Evolutionary conservation across 2,329 filamentous ascomycete species (phyloP), one percentile per base, ranked within the genome.

Genomic region (Ceratocystis smalleyi): DNA sequence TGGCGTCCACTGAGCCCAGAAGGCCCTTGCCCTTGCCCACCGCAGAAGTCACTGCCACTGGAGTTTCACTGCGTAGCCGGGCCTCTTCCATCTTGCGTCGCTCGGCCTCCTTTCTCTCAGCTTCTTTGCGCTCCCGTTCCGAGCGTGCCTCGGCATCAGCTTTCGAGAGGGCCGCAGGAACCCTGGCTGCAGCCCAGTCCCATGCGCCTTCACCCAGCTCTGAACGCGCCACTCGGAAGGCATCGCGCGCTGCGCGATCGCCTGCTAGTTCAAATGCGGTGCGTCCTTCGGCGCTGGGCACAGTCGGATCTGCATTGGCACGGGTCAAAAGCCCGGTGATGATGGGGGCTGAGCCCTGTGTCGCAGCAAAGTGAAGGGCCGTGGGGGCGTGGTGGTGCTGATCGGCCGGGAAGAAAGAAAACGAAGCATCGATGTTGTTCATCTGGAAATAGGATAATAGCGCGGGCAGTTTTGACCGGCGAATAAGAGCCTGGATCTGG

Each of bases 391-490:
- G 90, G 72, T 91, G 81, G 69, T 91, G 86, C 62, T 85, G 81
- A 66, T 87, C 82, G 0, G 78, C 69, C 0, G 91, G 91, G 64
- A 85, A 79, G 72, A 97, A 96, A 27, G 76, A 78, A 71, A 95
- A 96, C 66, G 87, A 80, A 0, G 88, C 72, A 1, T 82, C 76
- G 8, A 97, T 77, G 2, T 78, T 77, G 74, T 96, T 95, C 67
- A 81, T 86, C 67, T 84, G 83, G 5, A 99, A 77, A 72, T 97
- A 99, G 0, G 88, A 85, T 17, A 96, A 78, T 1, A 99, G 76
- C 0, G 88, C 90, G 0, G 94, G 92, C 0, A 94, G 83, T 73
- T 96, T 97, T 1, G 89, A 95, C 51, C 94, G 87, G 57, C 90
- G 87, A 66, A 96, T 88, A 30, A 97, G 80, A 0, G 90, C 87